Evolutionary conservation across 768 basidiomycete species (phyloP).

Genomic region (Pseudohyphozyma bogoriensis): DNA sequence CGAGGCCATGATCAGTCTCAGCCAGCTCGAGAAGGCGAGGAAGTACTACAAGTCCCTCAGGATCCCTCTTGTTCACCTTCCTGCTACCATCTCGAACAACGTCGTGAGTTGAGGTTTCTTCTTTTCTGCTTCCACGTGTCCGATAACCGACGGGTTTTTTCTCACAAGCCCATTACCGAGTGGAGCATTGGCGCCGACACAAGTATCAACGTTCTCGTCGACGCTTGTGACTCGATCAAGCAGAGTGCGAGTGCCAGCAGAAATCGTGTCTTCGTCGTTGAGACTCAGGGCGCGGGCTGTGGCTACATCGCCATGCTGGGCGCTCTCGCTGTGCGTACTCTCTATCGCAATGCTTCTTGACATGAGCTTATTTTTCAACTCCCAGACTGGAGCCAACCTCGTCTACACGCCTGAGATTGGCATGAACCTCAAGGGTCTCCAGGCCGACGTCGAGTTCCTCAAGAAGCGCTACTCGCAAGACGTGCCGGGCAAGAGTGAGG

Average conservation of each 20-base stretch:
- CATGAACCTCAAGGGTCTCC: conserved; percentile 68
- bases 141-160: too few relatives aligned
- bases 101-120: too few relatives aligned
- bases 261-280: conserved; percentile 93
- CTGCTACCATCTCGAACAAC: conserved; percentile 87
- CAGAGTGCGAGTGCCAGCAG: conserved; percentile 94
- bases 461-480: conserved; percentile 76
- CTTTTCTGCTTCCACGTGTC: too few relatives aligned
- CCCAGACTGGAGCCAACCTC: conserved; percentile 75
- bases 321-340: conserved; percentile 69
- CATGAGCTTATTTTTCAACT: not conserved
- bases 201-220: conserved; percentile 91
- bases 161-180: conserved; percentile 93
- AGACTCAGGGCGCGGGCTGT: conserved; percentile 93
- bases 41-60: conserved; percentile 76
- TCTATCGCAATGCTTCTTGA: not conserved
- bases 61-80: conserved; percentile 90
- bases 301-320: conserved; percentile 94
- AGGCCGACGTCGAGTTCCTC: conserved; percentile 77
- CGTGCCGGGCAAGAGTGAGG: conserved; percentile 78
- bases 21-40: conserved; percentile 67
- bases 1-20: conserved; percentile 75
- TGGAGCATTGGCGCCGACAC: conserved; percentile 93
- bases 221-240: conserved; percentile 96
- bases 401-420: conserved; percentile 91